Evolutionary conservation across 805 yeast species (phyloP).

Genomic region (Nakazawaea siamensis): DNA sequence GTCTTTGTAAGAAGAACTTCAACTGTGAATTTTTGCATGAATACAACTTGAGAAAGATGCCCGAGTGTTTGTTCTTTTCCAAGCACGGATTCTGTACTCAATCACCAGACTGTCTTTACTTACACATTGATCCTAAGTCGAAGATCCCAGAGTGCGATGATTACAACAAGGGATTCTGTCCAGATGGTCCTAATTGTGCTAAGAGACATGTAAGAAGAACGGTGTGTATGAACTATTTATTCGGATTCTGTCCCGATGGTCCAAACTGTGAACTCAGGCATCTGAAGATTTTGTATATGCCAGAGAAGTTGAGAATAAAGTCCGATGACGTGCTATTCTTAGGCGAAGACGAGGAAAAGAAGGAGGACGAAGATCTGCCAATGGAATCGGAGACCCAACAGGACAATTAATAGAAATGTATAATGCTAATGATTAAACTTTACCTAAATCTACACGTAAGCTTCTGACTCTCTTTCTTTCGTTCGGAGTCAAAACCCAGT

Average conservation of each 20-base stretch:
- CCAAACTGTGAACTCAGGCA: conserved; percentile 72
- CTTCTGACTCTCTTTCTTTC: conserved; percentile 61
- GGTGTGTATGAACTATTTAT: conserved; percentile 70
- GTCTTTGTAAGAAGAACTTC: conserved; percentile 93
- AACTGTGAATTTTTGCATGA: conserved; percentile 96
- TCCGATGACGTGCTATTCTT: conserved; percentile 30
- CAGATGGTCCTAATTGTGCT: conserved; percentile 80
- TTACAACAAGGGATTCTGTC: conserved; percentile 85
- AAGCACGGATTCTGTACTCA: conserved; percentile 85
- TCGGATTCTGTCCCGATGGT: conserved; percentile 94
- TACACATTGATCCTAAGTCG: conserved; percentile 84
- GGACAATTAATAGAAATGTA: not conserved
- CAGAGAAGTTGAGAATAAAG: conserved; percentile 35
- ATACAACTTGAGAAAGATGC: conserved; percentile 89
- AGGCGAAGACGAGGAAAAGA: conserved; percentile 13
- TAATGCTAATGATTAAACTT: not conserved
- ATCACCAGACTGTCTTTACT: conserved; percentile 86
- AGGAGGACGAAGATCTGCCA: conserved; percentile 14
- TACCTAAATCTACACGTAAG: conserved; percentile 38
- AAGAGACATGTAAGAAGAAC: conserved; percentile 72
- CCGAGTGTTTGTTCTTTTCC: conserved; percentile 85
- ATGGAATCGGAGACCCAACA: not conserved
- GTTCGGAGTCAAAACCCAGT: conserved; percentile 73
- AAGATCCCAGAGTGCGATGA: conserved; percentile 84
- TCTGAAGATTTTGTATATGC: conserved; percentile 59